Evolutionary conservation across 2,329 filamentous ascomycete species (phyloP), one percentile per base, ranked within the genome.

Genomic region (Xylariaceae sp.): DNA sequence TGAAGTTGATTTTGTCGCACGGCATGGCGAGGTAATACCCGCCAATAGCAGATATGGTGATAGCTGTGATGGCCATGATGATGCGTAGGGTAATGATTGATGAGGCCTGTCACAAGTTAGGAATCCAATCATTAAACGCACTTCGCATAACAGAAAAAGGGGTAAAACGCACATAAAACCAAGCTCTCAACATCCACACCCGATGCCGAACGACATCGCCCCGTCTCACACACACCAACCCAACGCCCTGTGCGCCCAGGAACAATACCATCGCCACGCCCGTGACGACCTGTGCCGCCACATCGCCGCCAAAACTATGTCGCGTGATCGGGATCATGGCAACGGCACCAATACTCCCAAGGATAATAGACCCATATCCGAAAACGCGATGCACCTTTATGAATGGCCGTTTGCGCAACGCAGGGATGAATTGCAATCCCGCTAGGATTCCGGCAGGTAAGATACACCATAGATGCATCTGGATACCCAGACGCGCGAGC

Each of bases 161-260:
- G 44, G 10, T 18, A 18, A 44, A 34, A 58, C 51, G 2, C n/a
- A 58, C 56, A 18, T 44, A 53, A 45, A 53, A 39, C 56, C 56
- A 58, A 42, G 51, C 53, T 23, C 56, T 11, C 51, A 58, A 35
- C 56, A 58, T 58, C 56, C 51, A 54, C 2, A 34, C 13, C n/a
- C 44, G 44, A 23, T 58, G 56, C 11, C 10, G 34, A 9, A 11
- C 2, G n/a, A 57, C 17, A 15, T 53, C n/a, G 4, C 50, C 8
- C 15, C 17, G 50, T 44, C 35, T 48, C 9, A 57, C 17, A 11
- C 17, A 49, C 10, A 34, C 44, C 53, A 53, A 57, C 7, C 56
- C 56, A 15, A 30, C 42, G 10, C 39, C 15, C 7, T 53, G 50
- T 6, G 50, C 50, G 2, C 47, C n/a, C 5, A 49, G 5, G 7